phyloP scores from a whole-genome alignment of 2,329 filamentous ascomycete genomes.

The Curvularia eragrostidis region DNA sequence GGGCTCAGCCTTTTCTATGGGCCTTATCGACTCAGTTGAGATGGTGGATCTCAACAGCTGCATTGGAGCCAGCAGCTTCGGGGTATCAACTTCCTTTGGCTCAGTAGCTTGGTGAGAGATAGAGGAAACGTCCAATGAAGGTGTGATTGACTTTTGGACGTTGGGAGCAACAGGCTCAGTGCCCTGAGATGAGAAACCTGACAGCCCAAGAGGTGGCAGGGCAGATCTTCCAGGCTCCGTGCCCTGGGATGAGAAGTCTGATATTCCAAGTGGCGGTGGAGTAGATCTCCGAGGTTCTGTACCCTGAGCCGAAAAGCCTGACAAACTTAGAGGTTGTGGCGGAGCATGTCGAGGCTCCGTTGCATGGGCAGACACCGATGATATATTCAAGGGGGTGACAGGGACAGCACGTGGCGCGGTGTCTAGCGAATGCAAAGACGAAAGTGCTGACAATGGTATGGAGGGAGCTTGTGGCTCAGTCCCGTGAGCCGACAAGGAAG shows the following conservation, averaged over 20 bases:
- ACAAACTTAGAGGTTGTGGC: slow-evolving; percentile 26
- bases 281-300: neutral
- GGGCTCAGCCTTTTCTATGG: slow-evolving; percentile 16
- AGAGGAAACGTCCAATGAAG: slow-evolving; percentile 37
- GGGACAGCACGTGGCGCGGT: slow-evolving; percentile 29
- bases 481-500: slow-evolving; percentile 27
- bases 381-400: slow-evolving; percentile 27
- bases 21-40: slow-evolving; percentile 38
- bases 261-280: neutral
- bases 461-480: slow-evolving; percentile 31
- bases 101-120: slow-evolving; percentile 40
- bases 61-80: slow-evolving; percentile 25
- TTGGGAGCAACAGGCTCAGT: slow-evolving; percentile 41
- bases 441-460: slow-evolving; percentile 24
- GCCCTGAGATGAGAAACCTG: neutral
- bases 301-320: slow-evolving; percentile 24
- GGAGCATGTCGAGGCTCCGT: slow-evolving; percentile 33
- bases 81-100: slow-evolving; percentile 28
- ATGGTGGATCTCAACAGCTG: slow-evolving; percentile 41
- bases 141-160: slow-evolving; percentile 35
- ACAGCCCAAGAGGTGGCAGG: neutral
- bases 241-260: neutral
- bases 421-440: slow-evolving; percentile 31
- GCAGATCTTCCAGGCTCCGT: neutral
- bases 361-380: slow-evolving; percentile 31